A percentile compares a stretch with the other conserved stretches of the same genome.
These are phyloP conservation scores for Tricholoma terreum DNA, from an alignment of 768 basidiomycete species.

Conservation along the genomic window DNA sequence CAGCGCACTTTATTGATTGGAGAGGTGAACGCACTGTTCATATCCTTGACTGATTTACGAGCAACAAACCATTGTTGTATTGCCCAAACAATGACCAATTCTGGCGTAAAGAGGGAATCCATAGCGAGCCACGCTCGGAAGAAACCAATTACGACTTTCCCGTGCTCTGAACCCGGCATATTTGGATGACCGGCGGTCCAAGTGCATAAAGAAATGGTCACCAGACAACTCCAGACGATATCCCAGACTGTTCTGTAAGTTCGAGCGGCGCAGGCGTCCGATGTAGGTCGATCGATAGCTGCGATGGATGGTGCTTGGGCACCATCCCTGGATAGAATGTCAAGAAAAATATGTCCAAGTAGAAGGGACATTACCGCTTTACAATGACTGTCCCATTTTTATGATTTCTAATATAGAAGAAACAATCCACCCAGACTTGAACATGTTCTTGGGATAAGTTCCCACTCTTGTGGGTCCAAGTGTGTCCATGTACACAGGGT, in stretches of 20 bases:
- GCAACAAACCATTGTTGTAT: conserved; percentile 1
- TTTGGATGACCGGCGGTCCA: conserved; percentile 2
- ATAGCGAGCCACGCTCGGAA: not conserved
- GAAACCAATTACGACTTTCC: not conserved
- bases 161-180: not conserved
- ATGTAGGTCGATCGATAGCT: not conserved
- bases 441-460: not conserved
- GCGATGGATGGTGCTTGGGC: not conserved
- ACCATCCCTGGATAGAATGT: not conserved
- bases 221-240: conserved; percentile 1
- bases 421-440: not conserved
- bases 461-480: not conserved
- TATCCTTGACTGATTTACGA: not conserved
- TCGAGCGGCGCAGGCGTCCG: not conserved
- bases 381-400: not conserved
- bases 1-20: not conserved
- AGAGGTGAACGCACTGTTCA: not conserved
- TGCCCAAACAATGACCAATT: conserved; percentile 1
- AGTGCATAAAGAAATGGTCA: conserved; percentile 1
- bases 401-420: not conserved
- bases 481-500: not conserved
- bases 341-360: not conserved
- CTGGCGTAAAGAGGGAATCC: not conserved
- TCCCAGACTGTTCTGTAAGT: conserved; percentile 1
- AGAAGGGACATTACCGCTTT: not conserved